Evolutionary conservation across 2,329 filamentous ascomycete species (phyloP).

Genomic region (Alternaria arbusti): DNA sequence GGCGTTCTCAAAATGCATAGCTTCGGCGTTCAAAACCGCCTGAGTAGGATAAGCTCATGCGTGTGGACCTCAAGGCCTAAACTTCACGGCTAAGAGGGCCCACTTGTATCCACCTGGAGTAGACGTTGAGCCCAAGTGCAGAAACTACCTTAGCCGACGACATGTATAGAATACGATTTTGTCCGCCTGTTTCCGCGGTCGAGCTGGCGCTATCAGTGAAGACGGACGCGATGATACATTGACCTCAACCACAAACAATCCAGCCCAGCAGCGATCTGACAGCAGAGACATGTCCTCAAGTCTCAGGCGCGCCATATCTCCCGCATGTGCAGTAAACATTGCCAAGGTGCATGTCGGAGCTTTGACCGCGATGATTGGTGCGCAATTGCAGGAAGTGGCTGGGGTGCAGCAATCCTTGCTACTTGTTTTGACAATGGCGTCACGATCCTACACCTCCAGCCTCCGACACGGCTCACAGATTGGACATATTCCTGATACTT

Average conservation of each 20-base stretch:
- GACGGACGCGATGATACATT: background rate
- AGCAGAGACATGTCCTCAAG: background rate
- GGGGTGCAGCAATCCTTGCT: conserved; percentile 5
- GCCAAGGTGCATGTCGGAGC: conserved; percentile 7
- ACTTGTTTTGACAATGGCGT: conserved; percentile 8
- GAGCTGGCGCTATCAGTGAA: background rate
- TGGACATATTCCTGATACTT: background rate
- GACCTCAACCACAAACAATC: background rate
- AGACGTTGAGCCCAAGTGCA: conserved; percentile 2
- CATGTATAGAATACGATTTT: background rate
- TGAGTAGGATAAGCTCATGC: background rate
- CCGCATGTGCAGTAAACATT: background rate
- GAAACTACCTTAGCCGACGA: conserved; percentile 3
- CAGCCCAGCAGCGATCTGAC: background rate
- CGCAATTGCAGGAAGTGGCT: conserved; percentile 8
- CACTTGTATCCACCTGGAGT: conserved; percentile 1
- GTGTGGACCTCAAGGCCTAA: background rate
- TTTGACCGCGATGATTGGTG: conserved; percentile 6
- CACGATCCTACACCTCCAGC: background rate
- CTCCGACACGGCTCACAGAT: background rate
- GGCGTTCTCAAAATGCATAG: conserved; percentile 1
- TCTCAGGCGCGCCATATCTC: background rate
- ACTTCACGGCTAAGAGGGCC: background rate
- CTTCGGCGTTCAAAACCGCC: conserved; percentile 1
- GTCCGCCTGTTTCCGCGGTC: background rate